Percentiles rank a stretch among this genome's conserved stretches.
phyloP scores from a whole-genome alignment of 768 basidiomycete genomes.

The Suillus hirtellus region DNA sequence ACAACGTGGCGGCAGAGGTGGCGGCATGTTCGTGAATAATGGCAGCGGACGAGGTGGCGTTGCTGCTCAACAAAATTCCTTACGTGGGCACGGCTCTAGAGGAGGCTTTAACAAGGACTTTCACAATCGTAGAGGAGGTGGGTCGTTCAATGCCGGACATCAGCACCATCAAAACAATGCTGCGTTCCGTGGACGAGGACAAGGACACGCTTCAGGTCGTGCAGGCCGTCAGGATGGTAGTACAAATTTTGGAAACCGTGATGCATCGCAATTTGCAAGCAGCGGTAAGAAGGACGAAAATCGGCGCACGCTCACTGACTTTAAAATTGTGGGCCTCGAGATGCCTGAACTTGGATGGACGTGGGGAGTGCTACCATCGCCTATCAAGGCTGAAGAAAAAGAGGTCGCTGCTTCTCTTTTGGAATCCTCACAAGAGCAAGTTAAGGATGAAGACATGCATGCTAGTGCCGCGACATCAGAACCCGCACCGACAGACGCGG shows the following conservation, averaged over 20 bases:
- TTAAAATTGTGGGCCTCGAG: conserved; percentile 92
- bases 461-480: conserved; percentile 23
- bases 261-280: conserved; percentile 47
- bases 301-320: conserved; percentile 92
- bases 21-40: conserved; percentile 32
- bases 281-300: conserved; percentile 85
- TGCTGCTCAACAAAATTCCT: conserved; percentile 44
- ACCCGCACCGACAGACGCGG: conserved; percentile 27
- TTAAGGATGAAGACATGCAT: conserved; percentile 34
- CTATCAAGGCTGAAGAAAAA: conserved; percentile 38
- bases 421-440: conserved; percentile 32
- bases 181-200: conserved; percentile 62
- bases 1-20: conserved; percentile 42
- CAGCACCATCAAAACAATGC: conserved; percentile 39
- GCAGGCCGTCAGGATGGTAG: conserved; percentile 40
- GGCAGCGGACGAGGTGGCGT: conserved; percentile 44
- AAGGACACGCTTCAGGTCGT: conserved; percentile 47
- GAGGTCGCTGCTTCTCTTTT: conserved; percentile 33
- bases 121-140: conserved; percentile 57
- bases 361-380: conserved; percentile 68
- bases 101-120: conserved; percentile 69
- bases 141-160: conserved; percentile 58
- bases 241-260: conserved; percentile 46
- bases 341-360: conserved; percentile 82
- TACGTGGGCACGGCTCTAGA: conserved; percentile 65